These are phyloP conservation scores for Zhuliangozyma blackwelliae DNA, from an alignment of 1,139 yeast genomes.

Conservation along the genomic window DNA sequence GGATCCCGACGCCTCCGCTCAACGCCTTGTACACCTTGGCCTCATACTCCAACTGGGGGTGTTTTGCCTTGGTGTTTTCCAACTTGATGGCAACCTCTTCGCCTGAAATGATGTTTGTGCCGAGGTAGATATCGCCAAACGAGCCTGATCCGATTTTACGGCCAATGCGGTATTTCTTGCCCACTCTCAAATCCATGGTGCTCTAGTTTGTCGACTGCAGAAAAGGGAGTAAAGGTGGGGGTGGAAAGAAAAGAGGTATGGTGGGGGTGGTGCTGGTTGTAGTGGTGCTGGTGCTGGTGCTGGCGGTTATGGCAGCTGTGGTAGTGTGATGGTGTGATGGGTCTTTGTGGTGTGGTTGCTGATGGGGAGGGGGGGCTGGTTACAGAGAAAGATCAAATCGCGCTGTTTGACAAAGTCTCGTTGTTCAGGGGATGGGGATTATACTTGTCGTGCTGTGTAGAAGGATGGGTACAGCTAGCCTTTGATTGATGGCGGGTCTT, in stretches of 20 bases:
- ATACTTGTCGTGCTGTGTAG: no score
- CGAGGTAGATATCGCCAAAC: constrained; percentile 92
- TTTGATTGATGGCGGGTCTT: no score
- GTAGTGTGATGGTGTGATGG: no score
- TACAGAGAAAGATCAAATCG: no score
- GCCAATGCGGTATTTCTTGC: constrained; percentile 91
- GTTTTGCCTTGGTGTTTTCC: constrained; percentile 86
- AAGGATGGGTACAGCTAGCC: no score
- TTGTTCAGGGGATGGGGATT: no score
- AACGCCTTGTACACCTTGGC: constrained; percentile 92
- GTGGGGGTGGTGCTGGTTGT: not conserved
- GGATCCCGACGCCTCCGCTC: constrained; percentile 96
- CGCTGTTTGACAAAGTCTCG: no score
- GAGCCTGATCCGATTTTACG: constrained; percentile 97
- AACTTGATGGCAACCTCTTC: constrained; percentile 97
- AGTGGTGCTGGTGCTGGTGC: not conserved
- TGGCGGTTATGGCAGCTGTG: not conserved
- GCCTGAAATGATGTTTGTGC: constrained; percentile 90
- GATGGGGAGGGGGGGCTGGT: no score
- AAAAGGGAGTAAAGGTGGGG: not conserved
- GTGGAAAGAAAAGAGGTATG: not conserved
- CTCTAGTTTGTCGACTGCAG: not conserved
- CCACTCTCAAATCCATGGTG: constrained; percentile 76
- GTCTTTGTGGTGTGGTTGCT: no score
- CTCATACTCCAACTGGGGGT: constrained; percentile 95